Evolutionary conservation across 83 land plant species (phyloP), one percentile per base, ranked within the genome.

Genomic region (Isoetes engelmannii): DNA sequence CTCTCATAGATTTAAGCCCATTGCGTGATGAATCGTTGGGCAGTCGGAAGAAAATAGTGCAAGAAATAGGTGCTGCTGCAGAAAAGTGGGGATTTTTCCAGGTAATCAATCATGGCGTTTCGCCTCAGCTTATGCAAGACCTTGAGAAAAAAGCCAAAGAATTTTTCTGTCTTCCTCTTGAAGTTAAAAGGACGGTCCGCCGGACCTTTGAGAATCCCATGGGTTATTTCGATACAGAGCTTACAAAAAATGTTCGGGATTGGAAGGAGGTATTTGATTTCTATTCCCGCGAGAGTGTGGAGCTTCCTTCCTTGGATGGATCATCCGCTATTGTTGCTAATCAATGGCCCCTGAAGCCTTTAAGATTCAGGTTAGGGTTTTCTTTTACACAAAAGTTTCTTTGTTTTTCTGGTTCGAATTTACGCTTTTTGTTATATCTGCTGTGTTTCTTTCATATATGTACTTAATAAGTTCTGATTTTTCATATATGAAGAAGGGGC

Each of bases 241-340:
- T 78, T 48, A 85, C 92, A 20, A 87, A 87, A 78, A 84, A 90
- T 68, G 78, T 76, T 4, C 68, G 89, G 71, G 92, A 85, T 65
- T 85, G 89, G 92, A 85, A 87, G 70, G 92, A 87, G 75, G 87
- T 83, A 45, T 87, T 85, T 53, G 92, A 85, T 61, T 80, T 85
- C 21, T 57, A 53, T 9, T 44, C 47, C 19, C 63, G 65, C 0
- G 75, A 43, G 48, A 70, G 10, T 65, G 72, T 48, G 44, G 56
- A 17, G 18, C 75, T 57, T 8, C 81, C 65, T 48, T 43, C 7
- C 55, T 80, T 28, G 2, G 37, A 28, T 28, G 37, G 37, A 28
- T 28, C 37, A 6, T n/a, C 70, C 0, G 10, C 6, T 3, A 19
- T 61, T 53, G 5, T 65, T 70, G 48, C 0, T 20, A 86, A 86